Conservation (phyloP, 805 yeast genomes). For the Blastobotrys chiropterorum region DNA sequence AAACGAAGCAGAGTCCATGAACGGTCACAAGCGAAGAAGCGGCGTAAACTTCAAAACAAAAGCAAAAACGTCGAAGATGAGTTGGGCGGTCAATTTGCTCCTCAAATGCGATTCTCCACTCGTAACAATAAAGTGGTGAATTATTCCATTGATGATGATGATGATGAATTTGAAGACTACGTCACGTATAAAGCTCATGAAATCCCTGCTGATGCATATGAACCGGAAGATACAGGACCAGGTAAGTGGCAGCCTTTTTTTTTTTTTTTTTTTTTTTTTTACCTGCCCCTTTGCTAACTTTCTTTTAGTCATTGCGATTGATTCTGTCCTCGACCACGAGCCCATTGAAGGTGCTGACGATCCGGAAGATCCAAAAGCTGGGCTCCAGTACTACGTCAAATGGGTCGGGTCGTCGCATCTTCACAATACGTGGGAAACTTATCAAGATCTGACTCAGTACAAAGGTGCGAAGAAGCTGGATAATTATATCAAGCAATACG, state of each 20-base stretch:
- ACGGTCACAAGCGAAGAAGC: conserved; percentile 3
- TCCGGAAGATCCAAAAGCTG: conserved; percentile 24
- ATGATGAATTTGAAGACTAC: conserved; percentile 41
- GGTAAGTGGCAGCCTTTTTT: conserved; percentile 17
- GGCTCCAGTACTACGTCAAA: conserved; percentile 41
- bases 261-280: too few species aligned
- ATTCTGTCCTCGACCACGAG: conserved; percentile 51
- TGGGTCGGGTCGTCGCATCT: conserved; percentile 87
- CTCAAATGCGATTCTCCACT: conserved; percentile 58
- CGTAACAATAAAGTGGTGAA: conserved; percentile 68
- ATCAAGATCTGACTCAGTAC: conserved; percentile 37
- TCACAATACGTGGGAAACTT: conserved; percentile 92
- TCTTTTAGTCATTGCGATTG: conserved; percentile 33
- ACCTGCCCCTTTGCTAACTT: conserved; percentile 12
- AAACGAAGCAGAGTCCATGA: conserved; percentile 10
- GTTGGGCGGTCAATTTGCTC: conserved; percentile 9
- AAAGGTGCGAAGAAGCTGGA: conserved; percentile 84
- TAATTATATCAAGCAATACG: conserved; percentile 76
- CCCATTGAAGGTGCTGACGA: conserved; percentile 34
- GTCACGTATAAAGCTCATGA: conserved; percentile 25
- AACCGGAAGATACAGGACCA: conserved; percentile 31
- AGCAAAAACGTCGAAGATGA: conserved; percentile 15
- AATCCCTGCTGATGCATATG: conserved; percentile 14
- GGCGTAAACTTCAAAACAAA: conserved; percentile 4
- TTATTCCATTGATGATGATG: conserved; percentile 64